A percentile compares a stretch with the other conserved stretches of the same genome.
phyloP scores from a whole-genome alignment of 2,329 filamentous ascomycete species.

The Stagonosporopsis vannaccii region DNA sequence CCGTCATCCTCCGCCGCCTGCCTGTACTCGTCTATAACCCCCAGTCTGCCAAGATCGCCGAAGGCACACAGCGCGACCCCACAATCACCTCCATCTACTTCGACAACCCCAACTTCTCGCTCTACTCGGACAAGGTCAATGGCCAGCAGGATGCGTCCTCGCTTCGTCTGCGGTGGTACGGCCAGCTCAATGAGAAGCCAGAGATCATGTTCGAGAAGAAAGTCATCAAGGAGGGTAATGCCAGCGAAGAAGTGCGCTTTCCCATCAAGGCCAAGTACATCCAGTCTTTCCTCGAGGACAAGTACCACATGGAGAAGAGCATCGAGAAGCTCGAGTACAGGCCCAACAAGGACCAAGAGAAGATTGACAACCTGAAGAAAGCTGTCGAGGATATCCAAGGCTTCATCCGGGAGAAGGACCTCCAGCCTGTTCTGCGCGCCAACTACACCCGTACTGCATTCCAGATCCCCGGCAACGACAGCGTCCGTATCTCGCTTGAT shows the following conservation, averaged over 20 bases:
- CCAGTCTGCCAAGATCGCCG: conserved; percentile 80
- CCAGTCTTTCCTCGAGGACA: conserved; percentile 81
- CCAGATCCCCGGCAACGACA: conserved; percentile 91
- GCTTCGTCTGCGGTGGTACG: conserved; percentile 89
- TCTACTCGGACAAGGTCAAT: conserved; percentile 87
- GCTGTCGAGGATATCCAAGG: conserved; percentile 79
- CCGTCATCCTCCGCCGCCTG: conserved; percentile 86
- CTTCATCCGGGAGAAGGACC: conserved; percentile 77
- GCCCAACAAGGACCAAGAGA: conserved; percentile 70
- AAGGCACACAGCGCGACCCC: conserved; percentile 79
- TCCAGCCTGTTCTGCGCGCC: conserved; percentile 86
- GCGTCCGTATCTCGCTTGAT: conserved; percentile 90
- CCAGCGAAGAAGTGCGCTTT: conserved; percentile 80
- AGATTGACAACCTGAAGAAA: conserved; percentile 72
- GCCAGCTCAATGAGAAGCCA: conserved; percentile 77
- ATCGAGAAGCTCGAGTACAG: conserved; percentile 83
- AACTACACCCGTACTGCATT: conserved; percentile 96
- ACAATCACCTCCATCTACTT: conserved; percentile 96
- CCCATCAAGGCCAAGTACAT: conserved; percentile 94
- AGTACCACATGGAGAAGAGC: conserved; percentile 92
- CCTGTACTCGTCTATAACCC: conserved; percentile 94
- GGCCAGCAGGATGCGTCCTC: conserved; percentile 79
- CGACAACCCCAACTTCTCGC: conserved; percentile 82
- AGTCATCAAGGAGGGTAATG: conserved; percentile 76
- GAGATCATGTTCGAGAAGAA: conserved; percentile 92